Evolutionary conservation across 1,284 basidiomycete genomes (phyloP).

Genomic region (Trichosporon sp.): DNA sequence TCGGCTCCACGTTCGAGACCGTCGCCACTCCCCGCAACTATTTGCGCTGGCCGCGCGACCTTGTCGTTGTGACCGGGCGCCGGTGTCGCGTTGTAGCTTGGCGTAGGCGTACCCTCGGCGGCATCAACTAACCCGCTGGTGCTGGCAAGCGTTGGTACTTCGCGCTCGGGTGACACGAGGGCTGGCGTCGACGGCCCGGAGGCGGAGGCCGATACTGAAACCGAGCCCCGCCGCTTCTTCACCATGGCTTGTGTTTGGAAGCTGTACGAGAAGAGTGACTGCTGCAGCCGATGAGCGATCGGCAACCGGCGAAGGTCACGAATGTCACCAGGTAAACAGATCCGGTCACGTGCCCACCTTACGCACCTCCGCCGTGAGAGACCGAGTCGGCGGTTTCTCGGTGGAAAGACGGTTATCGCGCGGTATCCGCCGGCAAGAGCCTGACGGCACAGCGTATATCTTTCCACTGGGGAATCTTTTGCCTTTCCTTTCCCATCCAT

Average conservation of each 20-base stretch:
- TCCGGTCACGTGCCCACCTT: background rate
- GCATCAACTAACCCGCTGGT: background rate
- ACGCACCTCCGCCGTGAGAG: background rate
- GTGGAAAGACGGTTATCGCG: slow-evolving; percentile 2
- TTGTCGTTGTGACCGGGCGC: slow-evolving; percentile 20
- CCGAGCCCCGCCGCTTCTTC: background rate
- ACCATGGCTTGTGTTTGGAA: background rate
- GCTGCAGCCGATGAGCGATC: background rate
- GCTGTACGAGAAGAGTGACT: background rate
- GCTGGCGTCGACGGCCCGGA: background rate
- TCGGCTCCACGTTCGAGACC: slow-evolving; percentile 39
- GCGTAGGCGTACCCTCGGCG: background rate
- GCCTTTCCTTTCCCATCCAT: background rate
- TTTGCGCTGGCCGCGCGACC: slow-evolving; percentile 19
- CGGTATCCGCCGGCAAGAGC: background rate
- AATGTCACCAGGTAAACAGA: background rate
- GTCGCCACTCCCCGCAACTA: slow-evolving; percentile 39
- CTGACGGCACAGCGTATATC: background rate
- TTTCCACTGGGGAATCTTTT: background rate
- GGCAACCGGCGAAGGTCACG: background rate
- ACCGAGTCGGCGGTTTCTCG: background rate
- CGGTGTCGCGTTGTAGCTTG: slow-evolving; percentile 22
- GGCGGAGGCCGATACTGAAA: background rate
- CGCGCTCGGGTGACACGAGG: background rate
- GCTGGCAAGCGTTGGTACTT: background rate